Evolutionary conservation across 345 rosid genomes (phyloP), one percentile per base, ranked within the genome.

Genomic region (Psidium guajava): DNA sequence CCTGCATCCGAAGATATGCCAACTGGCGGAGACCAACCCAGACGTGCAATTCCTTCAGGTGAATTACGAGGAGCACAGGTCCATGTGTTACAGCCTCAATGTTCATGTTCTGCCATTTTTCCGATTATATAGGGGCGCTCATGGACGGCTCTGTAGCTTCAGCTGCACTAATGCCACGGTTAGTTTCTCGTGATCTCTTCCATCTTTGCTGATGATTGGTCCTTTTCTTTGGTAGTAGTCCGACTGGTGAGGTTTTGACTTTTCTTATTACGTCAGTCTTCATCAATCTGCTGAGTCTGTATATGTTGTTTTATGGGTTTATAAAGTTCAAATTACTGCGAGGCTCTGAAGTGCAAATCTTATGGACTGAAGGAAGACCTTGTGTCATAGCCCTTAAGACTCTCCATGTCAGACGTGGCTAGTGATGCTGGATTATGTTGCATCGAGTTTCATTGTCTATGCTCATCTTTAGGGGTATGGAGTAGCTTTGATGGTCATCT

Each of bases 121-220:
- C 87, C 89, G 98, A 64, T 93, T 97, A 82, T 97, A 95, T 86
- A 86, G 98, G 54, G 98, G 98, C 13, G 92, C 98, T 88, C 95
- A 94, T 8, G 98, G 99, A 82, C 98, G 98, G 80, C 83, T 97
- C 55, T 96, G 98, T 88, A 95, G 98, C 90, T 97, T 96, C 87
- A 97, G 99, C 91, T 96, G 98, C 86, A 96, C 99, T 53, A 95
- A 94, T 91, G 98, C 99, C 84, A 97, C 99, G 93, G 99, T 96
- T 88, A 83, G 95, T 93, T 52, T 83, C 52, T 32, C 7, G 28
- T 6, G 6, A 73, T 75, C 24, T 85, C 83, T 55, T 52, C 73
- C 16, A 28, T 77, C 28, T 50, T 28, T 64, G 53, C 59, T 25
- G 25, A 27, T 36, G 22, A 36, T 69, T 36, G 47, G 42, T 18